phyloP scores from a whole-genome alignment of 176 grass and related monocot species.

The Avena sativa region DNA sequence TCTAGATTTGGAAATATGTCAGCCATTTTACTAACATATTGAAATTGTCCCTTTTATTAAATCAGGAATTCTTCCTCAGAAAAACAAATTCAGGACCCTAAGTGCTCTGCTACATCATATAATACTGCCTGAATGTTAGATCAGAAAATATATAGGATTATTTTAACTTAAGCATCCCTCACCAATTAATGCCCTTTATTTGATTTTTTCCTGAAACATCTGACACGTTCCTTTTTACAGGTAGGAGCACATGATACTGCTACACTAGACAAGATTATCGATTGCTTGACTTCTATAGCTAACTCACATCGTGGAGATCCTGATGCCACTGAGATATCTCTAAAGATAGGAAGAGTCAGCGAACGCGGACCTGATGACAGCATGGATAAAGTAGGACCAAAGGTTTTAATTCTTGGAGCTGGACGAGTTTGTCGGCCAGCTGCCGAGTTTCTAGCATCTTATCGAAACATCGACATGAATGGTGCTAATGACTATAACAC shows the following conservation, averaged over 20 bases:
- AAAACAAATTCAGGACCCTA: neutral
- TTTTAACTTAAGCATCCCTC: neutral
- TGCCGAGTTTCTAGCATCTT: constrained; percentile 79
- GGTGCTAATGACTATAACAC: constrained; percentile 33
- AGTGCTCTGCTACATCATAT: neutral
- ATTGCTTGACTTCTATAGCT: constrained; percentile 76
- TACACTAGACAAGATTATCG: constrained; percentile 77
- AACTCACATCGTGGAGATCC: constrained; percentile 57
- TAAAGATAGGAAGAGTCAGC: constrained; percentile 83
- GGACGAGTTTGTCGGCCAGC: constrained; percentile 90
- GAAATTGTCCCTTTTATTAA: neutral
- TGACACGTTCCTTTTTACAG: constrained; percentile 49
- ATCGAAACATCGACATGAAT: constrained; percentile 17
- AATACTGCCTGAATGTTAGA: neutral
- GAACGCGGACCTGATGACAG: constrained; percentile 42
- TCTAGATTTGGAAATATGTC: neutral
- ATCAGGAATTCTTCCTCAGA: neutral
- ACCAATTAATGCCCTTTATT: neutral
- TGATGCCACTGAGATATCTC: constrained; percentile 56
- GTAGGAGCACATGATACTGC: constrained; percentile 76
- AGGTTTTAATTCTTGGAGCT: constrained; percentile 93
- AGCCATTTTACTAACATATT: constrained; percentile 11
- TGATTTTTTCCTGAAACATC: constrained; percentile 45
- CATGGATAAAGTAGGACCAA: constrained; percentile 50
- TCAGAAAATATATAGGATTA: neutral